phyloP scores from a whole-genome alignment of 495 filamentous ascomycete species.

The Hyaloscypha bicolor region DNA sequence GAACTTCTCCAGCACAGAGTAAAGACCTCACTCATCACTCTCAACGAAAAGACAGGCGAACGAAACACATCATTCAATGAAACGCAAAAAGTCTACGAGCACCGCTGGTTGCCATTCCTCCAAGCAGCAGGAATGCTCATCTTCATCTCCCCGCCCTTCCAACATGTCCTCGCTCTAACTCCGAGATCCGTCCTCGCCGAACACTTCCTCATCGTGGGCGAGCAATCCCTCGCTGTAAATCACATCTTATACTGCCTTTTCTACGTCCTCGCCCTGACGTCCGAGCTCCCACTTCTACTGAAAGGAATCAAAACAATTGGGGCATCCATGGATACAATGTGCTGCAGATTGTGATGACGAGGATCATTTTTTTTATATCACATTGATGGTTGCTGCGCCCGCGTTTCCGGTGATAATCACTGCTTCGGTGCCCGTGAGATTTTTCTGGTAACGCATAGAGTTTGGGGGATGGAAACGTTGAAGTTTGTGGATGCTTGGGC shows the following conservation, averaged over 20 bases:
- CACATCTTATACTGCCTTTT: constrained; percentile 67
- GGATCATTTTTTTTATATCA: constrained; percentile 66
- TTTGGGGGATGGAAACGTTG: constrained; percentile 64
- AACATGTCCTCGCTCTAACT: constrained; percentile 68
- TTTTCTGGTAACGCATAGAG: constrained; percentile 61
- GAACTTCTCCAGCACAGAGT: constrained; percentile 64
- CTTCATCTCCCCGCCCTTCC: constrained; percentile 68
- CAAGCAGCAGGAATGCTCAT: constrained; percentile 62
- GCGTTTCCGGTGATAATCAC: constrained; percentile 71
- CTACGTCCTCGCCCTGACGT: constrained; percentile 63
- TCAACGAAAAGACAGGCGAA: constrained; percentile 40
- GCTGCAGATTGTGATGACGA: constrained; percentile 61
- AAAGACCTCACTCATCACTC: constrained; percentile 41
- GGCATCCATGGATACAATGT: constrained; percentile 67
- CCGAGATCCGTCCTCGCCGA: constrained; percentile 70
- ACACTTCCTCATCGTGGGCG: constrained; percentile 74
- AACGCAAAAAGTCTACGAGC: constrained; percentile 58
- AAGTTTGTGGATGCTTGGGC: constrained; percentile 71
- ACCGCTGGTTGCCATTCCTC: constrained; percentile 67
- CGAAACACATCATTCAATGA: constrained; percentile 43
- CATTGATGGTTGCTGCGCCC: constrained; percentile 63
- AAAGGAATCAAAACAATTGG: constrained; percentile 47
- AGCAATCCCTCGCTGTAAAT: constrained; percentile 70
- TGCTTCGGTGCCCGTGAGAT: constrained; percentile 62
- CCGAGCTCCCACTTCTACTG: constrained; percentile 63